Evolutionary conservation across 2,329 filamentous ascomycete genomes (phyloP), one percentile per base, ranked within the genome.

Genomic region (Verticillium dahliae): DNA sequence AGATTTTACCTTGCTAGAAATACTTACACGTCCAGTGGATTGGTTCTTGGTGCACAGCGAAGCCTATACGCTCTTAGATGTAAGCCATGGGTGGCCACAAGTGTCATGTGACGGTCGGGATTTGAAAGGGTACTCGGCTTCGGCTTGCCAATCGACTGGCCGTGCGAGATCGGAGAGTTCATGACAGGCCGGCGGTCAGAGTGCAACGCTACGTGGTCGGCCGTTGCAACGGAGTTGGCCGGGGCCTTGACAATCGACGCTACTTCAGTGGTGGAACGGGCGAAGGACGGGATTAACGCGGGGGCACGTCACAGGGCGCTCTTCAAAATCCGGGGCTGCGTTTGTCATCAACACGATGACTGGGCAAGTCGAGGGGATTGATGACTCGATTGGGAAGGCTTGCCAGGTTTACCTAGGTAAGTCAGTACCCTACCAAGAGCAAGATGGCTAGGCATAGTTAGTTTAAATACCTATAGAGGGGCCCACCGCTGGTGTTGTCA

Each of bases 241-340:
- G 45, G 18, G 22, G n/a, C 7, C 15, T 10, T 10, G 18, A 52
- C 9, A 18, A 6, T 52, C 18, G 45, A 52, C 22, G 45, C 18
- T 52, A n/a, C 45, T 10, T 52, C n/a, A 71, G 72, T 68, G 68
- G 67, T 75, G 68, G 69, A 67, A 64, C 74, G 72, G 71, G 70
- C 69, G 68, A 71, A 71, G 68, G 70, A 71, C 71, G 70, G 69
- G 69, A 69, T 67, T 68, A 69, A 70, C 66, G 65, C 65, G 65
- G 62, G 57, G 61, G 60, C 63, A 59, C 52, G 33, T 52, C 45
- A 52, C 45, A 52, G 45, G 45, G 45, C 45, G 45, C 18, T 11
- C 15, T 52, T 15, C 15, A 10, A 10, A 31, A 22, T 13, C 37
- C 22, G n/a, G 22, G 15, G 6, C 55, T 7, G 55, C 9, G 15